Evolutionary conservation across 768 basidiomycete genomes (phyloP).

Genomic region (Trametes punicea): DNA sequence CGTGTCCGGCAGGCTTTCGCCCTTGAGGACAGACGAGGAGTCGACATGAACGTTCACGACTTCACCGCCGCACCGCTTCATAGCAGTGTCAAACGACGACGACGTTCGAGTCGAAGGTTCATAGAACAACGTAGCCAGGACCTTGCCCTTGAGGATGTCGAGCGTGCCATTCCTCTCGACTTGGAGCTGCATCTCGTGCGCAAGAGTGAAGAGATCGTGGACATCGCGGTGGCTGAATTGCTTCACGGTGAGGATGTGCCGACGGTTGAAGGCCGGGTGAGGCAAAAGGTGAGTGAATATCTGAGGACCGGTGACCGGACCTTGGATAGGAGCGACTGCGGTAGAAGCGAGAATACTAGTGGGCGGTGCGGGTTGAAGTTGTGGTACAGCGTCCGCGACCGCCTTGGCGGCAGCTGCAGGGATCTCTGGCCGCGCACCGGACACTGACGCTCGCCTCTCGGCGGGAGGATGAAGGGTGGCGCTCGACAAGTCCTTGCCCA

Average conservation of each 20-base stretch:
- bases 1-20: slow-evolving; percentile 91
- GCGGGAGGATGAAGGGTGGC: slow-evolving; percentile 45
- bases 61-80: slow-evolving; percentile 97
- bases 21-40: slow-evolving; percentile 86
- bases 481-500: slow-evolving; percentile 72
- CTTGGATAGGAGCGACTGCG: slow-evolving; percentile 26
- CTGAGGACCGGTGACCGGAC: slow-evolving; percentile 33
- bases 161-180: slow-evolving; percentile 88
- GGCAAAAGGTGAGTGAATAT: slow-evolving; percentile 50
- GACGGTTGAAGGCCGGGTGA: slow-evolving; percentile 87
- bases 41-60: slow-evolving; percentile 84
- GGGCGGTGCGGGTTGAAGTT: slow-evolving; percentile 2
- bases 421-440: slow-evolving; percentile 20
- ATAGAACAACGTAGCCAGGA: slow-evolving; percentile 91
- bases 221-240: slow-evolving; percentile 88
- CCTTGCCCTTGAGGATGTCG: slow-evolving; percentile 86
- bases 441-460: slow-evolving; percentile 28
- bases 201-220: slow-evolving; percentile 90
- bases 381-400: slow-evolving; percentile 7
- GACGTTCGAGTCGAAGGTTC: slow-evolving; percentile 97
- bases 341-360: slow-evolving; percentile 1
- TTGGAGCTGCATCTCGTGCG: slow-evolving; percentile 94
- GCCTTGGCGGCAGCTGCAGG: slow-evolving; percentile 5
- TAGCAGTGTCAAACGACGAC: slow-evolving; percentile 95
- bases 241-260: slow-evolving; percentile 92